phyloP scores from a whole-genome alignment of 495 filamentous ascomycete genomes.

The Parmelia sp. region DNA sequence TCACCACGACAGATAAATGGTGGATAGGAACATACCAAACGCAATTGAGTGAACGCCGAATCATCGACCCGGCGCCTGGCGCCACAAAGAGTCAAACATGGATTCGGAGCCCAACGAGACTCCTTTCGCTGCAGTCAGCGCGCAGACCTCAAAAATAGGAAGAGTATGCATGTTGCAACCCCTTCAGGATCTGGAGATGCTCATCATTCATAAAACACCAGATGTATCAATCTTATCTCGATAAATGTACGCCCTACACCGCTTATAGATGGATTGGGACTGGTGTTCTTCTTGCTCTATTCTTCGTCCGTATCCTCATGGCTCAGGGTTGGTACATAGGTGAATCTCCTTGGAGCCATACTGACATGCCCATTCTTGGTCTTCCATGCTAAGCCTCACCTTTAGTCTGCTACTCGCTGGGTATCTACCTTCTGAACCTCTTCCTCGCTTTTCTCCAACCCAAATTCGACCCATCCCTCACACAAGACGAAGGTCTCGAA shows the following conservation, averaged over 20 bases:
- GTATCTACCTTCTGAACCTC: constrained; percentile 98
- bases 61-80: constrained; percentile 21
- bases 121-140: constrained; percentile 75
- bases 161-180: constrained; percentile 47
- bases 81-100: constrained; percentile 46
- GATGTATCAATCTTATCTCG: constrained; percentile 93
- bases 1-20: neutral
- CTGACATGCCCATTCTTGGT: neutral
- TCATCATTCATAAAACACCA: constrained; percentile 32
- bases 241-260: constrained; percentile 82
- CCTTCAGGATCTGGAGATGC: constrained; percentile 1
- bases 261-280: constrained; percentile 86
- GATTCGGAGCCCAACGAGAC: constrained; percentile 76
- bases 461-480: constrained; percentile 97
- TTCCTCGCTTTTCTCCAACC: constrained; percentile 98
- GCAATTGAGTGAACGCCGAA: neutral
- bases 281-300: constrained; percentile 61
- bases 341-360: constrained; percentile 37
- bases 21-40: neutral
- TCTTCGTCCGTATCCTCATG: constrained; percentile 81
- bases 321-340: constrained; percentile 99
- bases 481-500: constrained; percentile 92
- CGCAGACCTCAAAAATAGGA: constrained; percentile 68
- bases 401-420: constrained; percentile 90
- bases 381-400: neutral